Base-by-base conservation (phyloP, 345 rosid genomes). In the Rubroshorea leprosula region DNA sequence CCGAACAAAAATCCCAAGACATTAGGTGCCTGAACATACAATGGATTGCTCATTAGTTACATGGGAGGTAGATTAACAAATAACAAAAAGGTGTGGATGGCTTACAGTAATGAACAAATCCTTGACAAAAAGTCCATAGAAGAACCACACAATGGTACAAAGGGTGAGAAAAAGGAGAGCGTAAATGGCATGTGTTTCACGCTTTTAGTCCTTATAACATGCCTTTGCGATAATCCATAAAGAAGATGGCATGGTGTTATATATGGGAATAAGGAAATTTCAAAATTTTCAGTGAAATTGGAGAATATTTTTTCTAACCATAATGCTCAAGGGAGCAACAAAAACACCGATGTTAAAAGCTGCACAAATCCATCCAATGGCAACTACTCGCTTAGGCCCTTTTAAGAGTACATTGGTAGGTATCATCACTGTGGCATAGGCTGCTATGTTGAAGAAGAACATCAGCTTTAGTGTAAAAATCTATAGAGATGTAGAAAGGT, bases 151-250 rank as follows among this genome's bases (percentile, higher is more conserved):
- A 55, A 78, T 72, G 38, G 97, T 94, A 23, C 84, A 81, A 10
- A 93, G 65, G 7, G 90, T 85, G 15, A 89, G 85, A 72, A 77
- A 35, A 85, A 59, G 18, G 99, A 93, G 7, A 84, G 73, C 22
- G 68, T 54, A 58, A 89, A 68, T n/a, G 97, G 91, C 98, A 92
- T 89, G 82, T 70, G 82, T 67, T 92, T 94, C 48, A 85, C 97
- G 66, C 94, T 89, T 63, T 74, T 89, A 7, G 96, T 89, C 72
- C 59, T 78, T 25, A 93, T 80, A 18, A 93, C 96, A 62, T 66
- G 70, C 54, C 78, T 82, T 96, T 92, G 86, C 67, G 72, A 16
- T 13, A 43, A 6, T 0, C 1, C 47, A 44, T 14, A 2, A 9
- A 16, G 14, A 44, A 44, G 43, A 60, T 17, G 41, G 12, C 12